Evolutionary conservation across 495 filamentous ascomycete genomes (phyloP), one percentile per base, ranked within the genome.

Genomic region (Aspergillus avenaceus): DNA sequence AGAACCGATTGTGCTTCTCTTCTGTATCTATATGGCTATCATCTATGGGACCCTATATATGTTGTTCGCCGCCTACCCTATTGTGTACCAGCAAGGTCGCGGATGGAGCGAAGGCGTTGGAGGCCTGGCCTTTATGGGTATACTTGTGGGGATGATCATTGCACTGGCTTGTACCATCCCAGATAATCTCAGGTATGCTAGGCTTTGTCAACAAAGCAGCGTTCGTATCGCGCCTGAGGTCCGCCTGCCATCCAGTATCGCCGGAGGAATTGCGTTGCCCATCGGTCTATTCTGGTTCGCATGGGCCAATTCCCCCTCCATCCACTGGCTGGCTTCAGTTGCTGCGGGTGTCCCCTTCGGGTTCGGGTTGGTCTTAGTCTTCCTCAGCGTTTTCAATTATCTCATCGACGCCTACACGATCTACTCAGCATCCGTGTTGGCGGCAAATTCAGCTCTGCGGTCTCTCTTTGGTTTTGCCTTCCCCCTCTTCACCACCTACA

Each of bases 21-120:
- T 83, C 19, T 82, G 78, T 1, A 55, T 86, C 14, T 90, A 90
- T 61, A 79, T 89, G 65, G 78, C 84, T 12, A 78, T 88, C 47
- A 74, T 81, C 22, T 90, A 88, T 53, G 83, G 85, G 0, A 82
- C 86, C 5, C 69, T 90, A 3, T 92, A 91, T 64, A 79, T 92
- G 44, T 75, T 91, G 12, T 93, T 95, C 69, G 82, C 87, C 24
- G 86, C 86, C 14, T 72, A 64, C 37, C 90, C 90, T 1, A 84
- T 91, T 41, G 83, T 93, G 47, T 93, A 88, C 66, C 72, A 77
- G n/a, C 65, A 85, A 40, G 64, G 83, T 37, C 85, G 88, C 6
- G 81, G 81, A 43, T 95, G 88, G 89, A 74, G 71, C 9, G 70
- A 82, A 16, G 82, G 85, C 19, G 62, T 86, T 7, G 75, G 80